phyloP scores from a whole-genome alignment of 768 basidiomycete genomes.

The Multifurca ochricompacta region DNA sequence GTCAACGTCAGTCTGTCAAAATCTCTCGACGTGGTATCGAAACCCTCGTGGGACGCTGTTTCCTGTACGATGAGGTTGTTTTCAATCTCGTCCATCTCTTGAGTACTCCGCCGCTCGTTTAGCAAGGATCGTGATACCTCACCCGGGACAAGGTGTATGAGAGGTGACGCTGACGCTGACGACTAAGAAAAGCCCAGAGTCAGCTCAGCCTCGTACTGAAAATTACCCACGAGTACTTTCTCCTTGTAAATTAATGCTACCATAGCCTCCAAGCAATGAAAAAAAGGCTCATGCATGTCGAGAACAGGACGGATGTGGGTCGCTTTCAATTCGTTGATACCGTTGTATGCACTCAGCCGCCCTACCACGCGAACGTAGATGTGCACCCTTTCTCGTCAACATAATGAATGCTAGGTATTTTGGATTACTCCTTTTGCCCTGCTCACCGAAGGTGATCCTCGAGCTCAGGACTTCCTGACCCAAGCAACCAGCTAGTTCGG shows the following conservation, averaged over 20 bases:
- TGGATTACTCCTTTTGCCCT: background rate
- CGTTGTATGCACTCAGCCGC: conserved; percentile 25
- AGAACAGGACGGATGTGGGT: conserved; percentile 31
- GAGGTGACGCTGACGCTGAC: background rate
- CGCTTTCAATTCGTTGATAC: conserved; percentile 34
- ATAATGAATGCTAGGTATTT: background rate
- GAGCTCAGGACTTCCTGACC: background rate
- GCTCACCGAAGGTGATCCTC: background rate
- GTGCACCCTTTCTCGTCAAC: background rate
- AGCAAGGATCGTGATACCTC: background rate
- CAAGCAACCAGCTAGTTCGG: background rate
- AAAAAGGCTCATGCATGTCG: conserved; percentile 41
- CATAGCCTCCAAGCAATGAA: conserved; percentile 39
- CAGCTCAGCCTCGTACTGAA: background rate
- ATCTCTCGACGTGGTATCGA: background rate
- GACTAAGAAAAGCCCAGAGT: background rate
- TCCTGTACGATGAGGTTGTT: background rate
- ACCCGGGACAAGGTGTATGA: background rate
- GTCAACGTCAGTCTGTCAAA: conserved; percentile 4
- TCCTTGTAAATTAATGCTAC: conserved; percentile 31
- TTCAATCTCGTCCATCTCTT: background rate
- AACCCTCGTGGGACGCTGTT: background rate
- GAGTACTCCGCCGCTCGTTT: background rate
- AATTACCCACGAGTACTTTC: conserved; percentile 25
- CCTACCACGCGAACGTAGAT: conserved; percentile 13